Evolutionary conservation across 495 filamentous ascomycete genomes (phyloP), one percentile per base, ranked within the genome.

Genomic region (Chlorociboria aeruginascens): DNA sequence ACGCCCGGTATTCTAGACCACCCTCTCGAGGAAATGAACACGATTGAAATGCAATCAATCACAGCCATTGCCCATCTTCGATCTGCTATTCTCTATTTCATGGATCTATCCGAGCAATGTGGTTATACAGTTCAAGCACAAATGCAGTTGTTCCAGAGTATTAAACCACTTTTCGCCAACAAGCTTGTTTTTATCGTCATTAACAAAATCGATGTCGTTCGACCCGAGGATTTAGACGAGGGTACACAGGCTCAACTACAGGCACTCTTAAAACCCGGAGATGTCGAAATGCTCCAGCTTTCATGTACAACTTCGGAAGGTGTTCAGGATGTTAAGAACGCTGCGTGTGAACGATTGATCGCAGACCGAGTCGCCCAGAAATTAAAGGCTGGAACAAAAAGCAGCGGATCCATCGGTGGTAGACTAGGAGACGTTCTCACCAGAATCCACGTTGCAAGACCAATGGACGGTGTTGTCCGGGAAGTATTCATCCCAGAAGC

Each of bases 11-110:
- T 98, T 62, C 72, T 97, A 48, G 92, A 98, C 61, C 93, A 98
- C 63, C 93, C 92, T 11, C 75, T 98, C 8, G 93, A 97, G 67
- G 92, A 98, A 69, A 98, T 98, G 92, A 98, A 97, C 69, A 96
- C 92, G 8, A 98, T 98, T 63, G 93, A 98, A 66, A 96, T 97
- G 89, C 92, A 88, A 64, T 89, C 83, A 12, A 96, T 98, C 52
- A 96, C 90, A 10, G 92, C 92, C 8, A 93, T 98, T 66, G 92
- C 92, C 37, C 92, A 98, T 73, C 70, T 98, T 49, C 80, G 92
- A 42, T 89, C 86, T 29, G 89, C 89, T 20, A 89, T 97, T 48
- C 70, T 95, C 46, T 98, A 96, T 67, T 98, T 98, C 67, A 95
- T 98, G 80, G 92, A 97, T 68, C 75, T 97, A 49, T 92, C 86